Evolutionary conservation across 2,329 filamentous ascomycete genomes (phyloP), one percentile per base, ranked within the genome.

Genomic region (Monilinia polystroma): DNA sequence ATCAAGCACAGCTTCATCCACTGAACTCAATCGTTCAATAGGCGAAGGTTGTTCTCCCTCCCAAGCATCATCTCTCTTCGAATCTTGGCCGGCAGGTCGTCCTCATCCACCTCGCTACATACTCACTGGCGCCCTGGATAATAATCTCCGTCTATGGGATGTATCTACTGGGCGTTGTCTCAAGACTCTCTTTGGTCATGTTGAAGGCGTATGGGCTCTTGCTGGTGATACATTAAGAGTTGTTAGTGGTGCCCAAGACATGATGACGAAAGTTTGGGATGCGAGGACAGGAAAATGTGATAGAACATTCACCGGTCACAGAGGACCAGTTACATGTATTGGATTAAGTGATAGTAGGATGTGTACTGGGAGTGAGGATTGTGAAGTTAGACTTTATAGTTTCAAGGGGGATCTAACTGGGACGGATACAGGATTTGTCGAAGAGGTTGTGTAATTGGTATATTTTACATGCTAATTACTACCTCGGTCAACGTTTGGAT

Each of bases 241-340:
- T 20, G 92, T 98, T 18, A 92, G 90, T 23, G 94, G 93, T 0
- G 91, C 92, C 14, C 93, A 98, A 77, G 95, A 99, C 78, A 89
- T 92, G 53, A 96, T 94, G 87, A 91, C 97, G 73, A 98, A 98
- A 81, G 87, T 91, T 43, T 99, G 95, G 95, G 94, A 98, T 79
- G 91, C 94, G 20, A 83, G 93, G 67, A 93, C 91, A 1, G 95
- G 95, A 38, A 92, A 91, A 75, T 97, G 93, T 78, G 93, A 98
- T 77, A 84, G 93, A 59, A 98, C 93, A 3, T 94, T 97, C 75
- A 93, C 92, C 2, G 93, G 93, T 0, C 95, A 98, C 77, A 86
- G 89, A 1, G 94, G 92, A 0, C 93, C 95, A 0, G 93, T 98
- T 3, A 98, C 93, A 3, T 98, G 94, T 76, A 90, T 98, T 51